A percentile compares a stretch with the other conserved stretches of the same genome.
Conservation (phyloP, 257 asterid genomes). For the Henckelia pumila region DNA sequence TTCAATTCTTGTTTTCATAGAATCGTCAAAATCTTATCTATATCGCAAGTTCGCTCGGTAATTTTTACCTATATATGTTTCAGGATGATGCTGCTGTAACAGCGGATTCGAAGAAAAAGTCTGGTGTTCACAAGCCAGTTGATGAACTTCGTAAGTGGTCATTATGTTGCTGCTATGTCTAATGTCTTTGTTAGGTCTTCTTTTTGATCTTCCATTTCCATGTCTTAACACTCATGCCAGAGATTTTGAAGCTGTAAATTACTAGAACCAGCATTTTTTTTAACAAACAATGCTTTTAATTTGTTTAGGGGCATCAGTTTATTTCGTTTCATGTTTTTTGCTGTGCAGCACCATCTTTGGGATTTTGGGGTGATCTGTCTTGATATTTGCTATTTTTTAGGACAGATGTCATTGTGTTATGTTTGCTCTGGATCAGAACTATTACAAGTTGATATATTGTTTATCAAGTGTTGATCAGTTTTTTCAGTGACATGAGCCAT, state of each 20-base stretch:
- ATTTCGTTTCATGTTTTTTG: not conserved
- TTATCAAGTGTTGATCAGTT: no score
- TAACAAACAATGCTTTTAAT: not conserved
- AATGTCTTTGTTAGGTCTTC: constrained; percentile 15
- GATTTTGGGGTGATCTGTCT: no score
- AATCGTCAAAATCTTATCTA: not conserved
- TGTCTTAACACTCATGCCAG: not conserved
- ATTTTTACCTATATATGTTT: constrained; percentile 15
- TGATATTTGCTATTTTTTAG: not conserved
- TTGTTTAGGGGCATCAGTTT: not conserved
- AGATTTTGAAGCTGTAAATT: no score
- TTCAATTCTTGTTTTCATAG: not conserved
- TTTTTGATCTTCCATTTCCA: not conserved
- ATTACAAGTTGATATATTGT: not conserved
- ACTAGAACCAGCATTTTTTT: no score
- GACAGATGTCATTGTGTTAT: not conserved
- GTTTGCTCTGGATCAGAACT: not conserved
- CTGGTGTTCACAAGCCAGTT: constrained; percentile 32
- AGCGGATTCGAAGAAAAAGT: constrained; percentile 37
- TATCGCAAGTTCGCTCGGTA: constrained; percentile 15
- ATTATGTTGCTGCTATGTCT: not conserved
- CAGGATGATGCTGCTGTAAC: constrained; percentile 44
- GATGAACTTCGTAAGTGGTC: constrained; percentile 57
- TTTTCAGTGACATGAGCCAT: constrained; percentile 1
- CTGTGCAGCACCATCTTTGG: not conserved